Percentiles rank a stretch among this genome's conserved stretches.
These are phyloP conservation scores for Excoecaria cochinchinensis DNA, from an alignment of 345 rosid genomes.

Conservation along the genomic window DNA sequence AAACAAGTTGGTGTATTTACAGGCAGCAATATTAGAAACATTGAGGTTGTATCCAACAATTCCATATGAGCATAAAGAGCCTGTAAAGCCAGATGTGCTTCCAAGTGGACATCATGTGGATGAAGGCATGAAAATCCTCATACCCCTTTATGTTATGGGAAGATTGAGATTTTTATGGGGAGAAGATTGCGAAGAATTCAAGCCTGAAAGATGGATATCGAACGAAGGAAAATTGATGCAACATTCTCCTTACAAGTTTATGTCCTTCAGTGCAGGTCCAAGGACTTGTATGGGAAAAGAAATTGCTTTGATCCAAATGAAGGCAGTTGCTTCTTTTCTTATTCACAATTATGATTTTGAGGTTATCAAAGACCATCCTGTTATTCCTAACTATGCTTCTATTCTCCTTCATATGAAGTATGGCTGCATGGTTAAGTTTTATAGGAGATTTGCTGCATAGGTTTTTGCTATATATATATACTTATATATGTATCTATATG, in stretches of 20 bases:
- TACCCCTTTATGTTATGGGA: conserved; percentile 12
- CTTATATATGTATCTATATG: too few species aligned
- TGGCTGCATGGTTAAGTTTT: too few species aligned
- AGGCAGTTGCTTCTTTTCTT: background rate
- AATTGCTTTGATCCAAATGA: background rate
- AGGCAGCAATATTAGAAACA: conserved; percentile 34
- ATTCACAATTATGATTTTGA: conserved; percentile 3
- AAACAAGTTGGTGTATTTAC: conserved; percentile 38
- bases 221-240: background rate
- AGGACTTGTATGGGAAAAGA: conserved; percentile 13
- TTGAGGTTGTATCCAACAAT: conserved; percentile 30
- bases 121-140: conserved; percentile 4
- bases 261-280: conserved; percentile 8
- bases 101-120: conserved; percentile 24
- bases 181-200: conserved; percentile 23
- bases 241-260: background rate
- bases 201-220: conserved; percentile 12
- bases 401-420: too few species aligned
- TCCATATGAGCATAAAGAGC: conserved; percentile 9
- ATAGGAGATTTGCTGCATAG: too few species aligned
- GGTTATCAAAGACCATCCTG: background rate
- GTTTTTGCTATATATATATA: too few species aligned
- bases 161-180: conserved; percentile 31
- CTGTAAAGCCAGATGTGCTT: conserved; percentile 7
- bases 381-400: too few species aligned